Evolutionary conservation across 2,329 filamentous ascomycete genomes (phyloP).

Genomic region (Fusarium abutilonis): DNA sequence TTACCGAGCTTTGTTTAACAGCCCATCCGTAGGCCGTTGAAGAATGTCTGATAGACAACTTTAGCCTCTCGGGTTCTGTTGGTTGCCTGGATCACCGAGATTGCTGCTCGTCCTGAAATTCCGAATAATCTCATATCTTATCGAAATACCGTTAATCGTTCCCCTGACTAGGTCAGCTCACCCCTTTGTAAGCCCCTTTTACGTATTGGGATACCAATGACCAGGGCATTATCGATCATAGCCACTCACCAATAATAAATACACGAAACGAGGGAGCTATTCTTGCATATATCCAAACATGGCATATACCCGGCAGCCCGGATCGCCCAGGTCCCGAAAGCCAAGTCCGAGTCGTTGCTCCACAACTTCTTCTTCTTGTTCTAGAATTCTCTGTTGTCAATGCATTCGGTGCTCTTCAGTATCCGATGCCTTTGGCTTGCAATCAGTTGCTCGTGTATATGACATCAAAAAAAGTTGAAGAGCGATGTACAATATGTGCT

Average conservation of each 20-base stretch:
- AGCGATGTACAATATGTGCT: not conserved
- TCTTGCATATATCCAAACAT: constrained; percentile 20
- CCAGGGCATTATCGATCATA: constrained; percentile 31
- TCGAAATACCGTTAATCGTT: constrained; percentile 26
- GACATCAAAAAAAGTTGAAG: not conserved
- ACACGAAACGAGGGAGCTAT: constrained; percentile 31
- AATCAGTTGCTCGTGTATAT: not conserved
- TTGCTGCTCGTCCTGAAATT: constrained; percentile 37
- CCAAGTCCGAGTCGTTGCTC: constrained; percentile 32
- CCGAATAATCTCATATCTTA: constrained; percentile 36
- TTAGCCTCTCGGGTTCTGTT: constrained; percentile 6
- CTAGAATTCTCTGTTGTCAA: constrained; percentile 36
- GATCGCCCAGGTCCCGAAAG: constrained; percentile 36
- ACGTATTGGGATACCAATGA: constrained; percentile 7
- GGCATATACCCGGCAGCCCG: constrained; percentile 35
- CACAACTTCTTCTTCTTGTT: constrained; percentile 30
- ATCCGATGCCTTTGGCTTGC: constrained; percentile 6
- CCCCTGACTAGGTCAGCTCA: constrained; percentile 21
- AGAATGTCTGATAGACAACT: constrained; percentile 12
- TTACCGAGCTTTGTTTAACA: not conserved
- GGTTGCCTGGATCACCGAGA: constrained; percentile 37
- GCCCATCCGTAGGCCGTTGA: not conserved
- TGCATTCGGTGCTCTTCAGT: constrained; percentile 11
- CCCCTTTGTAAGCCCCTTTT: constrained; percentile 32
- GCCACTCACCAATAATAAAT: constrained; percentile 38